Evolutionary conservation across 352 stramenopile species (phyloP).

Genomic region (Pythium apleroticum): DNA sequence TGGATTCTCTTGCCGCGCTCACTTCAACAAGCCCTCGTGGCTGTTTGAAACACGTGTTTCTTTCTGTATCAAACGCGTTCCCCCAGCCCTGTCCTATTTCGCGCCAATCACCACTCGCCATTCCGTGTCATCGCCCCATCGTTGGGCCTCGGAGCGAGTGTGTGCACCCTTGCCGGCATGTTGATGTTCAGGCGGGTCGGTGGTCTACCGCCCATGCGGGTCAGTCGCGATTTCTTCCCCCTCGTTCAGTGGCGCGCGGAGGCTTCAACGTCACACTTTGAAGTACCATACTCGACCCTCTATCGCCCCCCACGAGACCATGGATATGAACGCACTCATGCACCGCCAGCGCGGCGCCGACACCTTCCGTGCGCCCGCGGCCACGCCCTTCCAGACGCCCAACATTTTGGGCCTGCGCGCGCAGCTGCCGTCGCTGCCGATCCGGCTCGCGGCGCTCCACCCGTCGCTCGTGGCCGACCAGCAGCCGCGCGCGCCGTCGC

Average conservation of each 20-base stretch:
- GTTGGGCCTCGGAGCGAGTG: constrained; percentile 15
- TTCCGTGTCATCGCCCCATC: constrained; percentile 17
- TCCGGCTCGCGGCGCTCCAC: constrained; percentile 41
- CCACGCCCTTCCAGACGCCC: constrained; percentile 30
- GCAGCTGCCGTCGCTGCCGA: constrained; percentile 46
- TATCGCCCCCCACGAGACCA: constrained; percentile 18
- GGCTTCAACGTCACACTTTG: constrained; percentile 36
- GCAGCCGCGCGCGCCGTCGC: constrained; percentile 6
- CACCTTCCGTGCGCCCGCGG: constrained; percentile 28
- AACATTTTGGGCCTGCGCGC: constrained; percentile 38
- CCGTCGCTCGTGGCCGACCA: constrained; percentile 9
- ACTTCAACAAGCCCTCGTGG: constrained; percentile 48
- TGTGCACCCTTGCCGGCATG: constrained; percentile 23
- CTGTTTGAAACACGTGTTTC: constrained; percentile 33
- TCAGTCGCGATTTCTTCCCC: constrained; percentile 36
- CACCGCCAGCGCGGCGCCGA: constrained; percentile 31
- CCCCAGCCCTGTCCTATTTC: constrained; percentile 15
- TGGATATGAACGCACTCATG: constrained; percentile 82
- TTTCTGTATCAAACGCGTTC: constrained; percentile 23
- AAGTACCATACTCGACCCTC: constrained; percentile 24
- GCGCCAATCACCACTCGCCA: constrained; percentile 10
- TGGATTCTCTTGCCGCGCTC: constrained; percentile 18
- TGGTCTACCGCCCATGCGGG: constrained; percentile 6
- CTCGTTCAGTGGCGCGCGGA: constrained; percentile 24
- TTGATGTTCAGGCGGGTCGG: constrained; percentile 31